Percentiles rank a stretch among this genome's conserved stretches.
These are phyloP conservation scores for Diplotaxis tenuifolia DNA, from an alignment of 345 rosid species.

Conservation along the genomic window DNA sequence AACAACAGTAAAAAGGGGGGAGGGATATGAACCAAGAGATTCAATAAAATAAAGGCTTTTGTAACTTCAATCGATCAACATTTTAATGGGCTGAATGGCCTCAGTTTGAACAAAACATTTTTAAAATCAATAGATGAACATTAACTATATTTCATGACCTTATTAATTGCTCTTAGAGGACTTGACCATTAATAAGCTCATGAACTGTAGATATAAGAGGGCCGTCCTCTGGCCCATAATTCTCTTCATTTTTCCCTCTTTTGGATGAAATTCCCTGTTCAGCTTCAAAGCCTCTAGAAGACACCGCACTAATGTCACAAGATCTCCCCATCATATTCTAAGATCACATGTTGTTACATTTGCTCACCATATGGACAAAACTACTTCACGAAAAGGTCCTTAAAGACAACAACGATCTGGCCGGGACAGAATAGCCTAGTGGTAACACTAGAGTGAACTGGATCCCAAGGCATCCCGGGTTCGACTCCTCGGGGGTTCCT, in stretches of 20 bases:
- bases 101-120: neutral
- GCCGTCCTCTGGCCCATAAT: neutral
- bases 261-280: neutral
- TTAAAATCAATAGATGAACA: neutral
- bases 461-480: no score
- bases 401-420: neutral
- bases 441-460: no score
- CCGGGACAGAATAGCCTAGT: no score
- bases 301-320: slow-evolving; percentile 1
- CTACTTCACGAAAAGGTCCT: neutral
- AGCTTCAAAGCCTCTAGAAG: neutral
- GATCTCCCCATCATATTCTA: neutral
- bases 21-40: no score
- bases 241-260: neutral
- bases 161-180: no score
- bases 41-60: no score
- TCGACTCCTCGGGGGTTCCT: no score
- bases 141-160: neutral
- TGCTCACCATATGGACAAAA: neutral
- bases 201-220: neutral
- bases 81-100: slow-evolving; percentile 23
- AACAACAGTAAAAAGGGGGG: no score
- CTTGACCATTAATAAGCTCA: no score
- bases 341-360: neutral
- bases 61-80: no score